A percentile compares a stretch with the other conserved stretches of the same genome.
phyloP scores from a whole-genome alignment of 345 rosid genomes.

The Bruguiera parviflora region DNA sequence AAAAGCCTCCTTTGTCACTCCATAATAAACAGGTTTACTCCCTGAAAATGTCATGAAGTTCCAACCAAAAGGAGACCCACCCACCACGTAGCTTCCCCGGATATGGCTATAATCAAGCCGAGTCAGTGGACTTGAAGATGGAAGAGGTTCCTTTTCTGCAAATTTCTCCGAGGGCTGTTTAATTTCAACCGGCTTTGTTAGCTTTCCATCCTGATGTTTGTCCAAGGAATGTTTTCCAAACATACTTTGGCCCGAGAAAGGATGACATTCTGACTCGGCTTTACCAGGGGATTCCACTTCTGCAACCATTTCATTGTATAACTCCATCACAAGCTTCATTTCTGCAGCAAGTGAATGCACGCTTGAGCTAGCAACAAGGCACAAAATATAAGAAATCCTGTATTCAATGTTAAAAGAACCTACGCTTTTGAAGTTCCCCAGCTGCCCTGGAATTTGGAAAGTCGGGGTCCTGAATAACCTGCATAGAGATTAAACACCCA shows the following conservation, averaged over 20 bases:
- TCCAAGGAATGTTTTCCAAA: constrained; percentile 2
- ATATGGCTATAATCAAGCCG: neutral
- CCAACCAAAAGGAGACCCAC: constrained; percentile 32
- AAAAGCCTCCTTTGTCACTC: constrained; percentile 22
- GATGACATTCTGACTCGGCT: neutral
- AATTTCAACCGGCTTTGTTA: neutral
- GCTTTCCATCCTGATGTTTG: neutral
- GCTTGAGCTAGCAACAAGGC: neutral
- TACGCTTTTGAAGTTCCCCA: constrained; percentile 20
- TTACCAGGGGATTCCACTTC: constrained; percentile 3
- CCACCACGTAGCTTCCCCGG: constrained; percentile 24
- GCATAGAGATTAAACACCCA: neutral
- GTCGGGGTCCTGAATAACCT: constrained; percentile 25
- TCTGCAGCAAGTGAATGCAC: constrained; percentile 15
- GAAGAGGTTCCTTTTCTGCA: constrained; percentile 8
- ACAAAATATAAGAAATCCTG: too few species aligned
- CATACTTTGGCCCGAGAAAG: constrained; percentile 3
- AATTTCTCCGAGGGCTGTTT: neutral
- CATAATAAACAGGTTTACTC: constrained; percentile 23
- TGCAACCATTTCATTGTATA: constrained; percentile 22
- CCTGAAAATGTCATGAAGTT: constrained; percentile 31
- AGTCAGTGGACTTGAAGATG: constrained; percentile 1
- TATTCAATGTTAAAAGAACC: neutral
- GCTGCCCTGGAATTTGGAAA: constrained; percentile 27
- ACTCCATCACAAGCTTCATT: constrained; percentile 23